phyloP scores from a whole-genome alignment of 345 rosid genomes.

The Camelina laxa region DNA sequence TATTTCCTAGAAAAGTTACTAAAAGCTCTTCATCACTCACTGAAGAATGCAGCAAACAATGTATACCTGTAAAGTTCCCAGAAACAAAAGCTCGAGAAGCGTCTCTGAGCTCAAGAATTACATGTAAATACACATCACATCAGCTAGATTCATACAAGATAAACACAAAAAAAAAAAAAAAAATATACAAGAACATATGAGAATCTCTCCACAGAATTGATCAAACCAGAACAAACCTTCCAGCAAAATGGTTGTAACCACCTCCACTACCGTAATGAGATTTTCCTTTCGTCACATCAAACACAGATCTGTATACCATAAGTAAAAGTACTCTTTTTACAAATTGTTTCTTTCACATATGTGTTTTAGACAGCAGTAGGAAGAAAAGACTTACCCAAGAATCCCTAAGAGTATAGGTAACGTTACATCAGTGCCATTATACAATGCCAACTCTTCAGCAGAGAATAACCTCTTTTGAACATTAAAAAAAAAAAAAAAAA shows the following conservation, averaged over 20 bases:
- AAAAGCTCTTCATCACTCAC: too few relatives aligned
- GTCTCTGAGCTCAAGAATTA: constrained; percentile 55
- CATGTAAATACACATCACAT: constrained; percentile 18
- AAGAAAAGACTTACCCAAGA: constrained; percentile 62
- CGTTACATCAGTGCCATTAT: constrained; percentile 80
- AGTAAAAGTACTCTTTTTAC: neutral
- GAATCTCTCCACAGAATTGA: constrained; percentile 7
- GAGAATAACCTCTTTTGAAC: constrained; percentile 62
- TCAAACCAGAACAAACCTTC: constrained; percentile 61
- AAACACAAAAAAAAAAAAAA: constrained; percentile 15
- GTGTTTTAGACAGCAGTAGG: neutral
- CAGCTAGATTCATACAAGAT: constrained; percentile 26
- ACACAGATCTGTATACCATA: constrained; percentile 70
- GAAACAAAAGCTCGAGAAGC: constrained; percentile 96
- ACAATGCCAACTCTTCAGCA: constrained; percentile 67
- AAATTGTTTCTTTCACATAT: neutral
- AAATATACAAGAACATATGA: constrained; percentile 16
- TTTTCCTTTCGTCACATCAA: constrained; percentile 91
- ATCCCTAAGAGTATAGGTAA: constrained; percentile 80
- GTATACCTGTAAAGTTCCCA: constrained; percentile 92
- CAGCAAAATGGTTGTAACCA: constrained; percentile 90
- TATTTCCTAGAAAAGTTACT: too few relatives aligned
- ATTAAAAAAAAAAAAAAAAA: neutral
- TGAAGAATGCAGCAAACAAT: neutral
- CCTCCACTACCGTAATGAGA: constrained; percentile 92